Evolutionary conservation across 192 early-diverging fungal species (phyloP).

Genomic region (Paraglomus brasilianum): DNA sequence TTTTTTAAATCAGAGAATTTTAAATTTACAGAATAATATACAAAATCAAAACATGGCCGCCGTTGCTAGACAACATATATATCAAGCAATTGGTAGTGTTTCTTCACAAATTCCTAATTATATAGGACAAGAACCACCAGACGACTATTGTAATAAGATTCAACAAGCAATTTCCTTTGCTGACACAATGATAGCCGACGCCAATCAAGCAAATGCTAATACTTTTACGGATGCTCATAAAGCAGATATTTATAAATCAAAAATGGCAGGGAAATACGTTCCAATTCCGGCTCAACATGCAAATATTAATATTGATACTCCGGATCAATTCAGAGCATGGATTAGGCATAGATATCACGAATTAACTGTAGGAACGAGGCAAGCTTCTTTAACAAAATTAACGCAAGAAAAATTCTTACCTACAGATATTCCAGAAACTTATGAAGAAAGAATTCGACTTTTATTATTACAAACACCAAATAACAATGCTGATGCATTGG

Average conservation of each 20-base stretch:
- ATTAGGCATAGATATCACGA: neutral
- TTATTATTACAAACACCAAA: neutral
- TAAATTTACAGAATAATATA: slow-evolving; percentile 13
- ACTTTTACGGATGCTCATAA: slow-evolving; percentile 15
- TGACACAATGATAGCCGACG: slow-evolving; percentile 10
- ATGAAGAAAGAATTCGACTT: no score
- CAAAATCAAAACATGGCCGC: slow-evolving; percentile 17
- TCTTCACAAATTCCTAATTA: slow-evolving; percentile 12
- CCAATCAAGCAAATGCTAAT: slow-evolving; percentile 9
- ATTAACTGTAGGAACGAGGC: neutral
- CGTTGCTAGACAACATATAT: neutral
- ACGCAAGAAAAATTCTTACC: slow-evolving; percentile 10
- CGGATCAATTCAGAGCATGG: neutral
- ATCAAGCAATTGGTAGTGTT: neutral
- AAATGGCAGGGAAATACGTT: slow-evolving; percentile 24
- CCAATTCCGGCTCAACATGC: neutral
- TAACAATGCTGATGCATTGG: slow-evolving; percentile 9
- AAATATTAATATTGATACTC: slow-evolving; percentile 9
- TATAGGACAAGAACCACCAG: slow-evolving; percentile 20
- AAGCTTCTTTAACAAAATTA: neutral
- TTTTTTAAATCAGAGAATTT: neutral
- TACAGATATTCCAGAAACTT: slow-evolving; percentile 10
- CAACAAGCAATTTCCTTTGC: neutral
- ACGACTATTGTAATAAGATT: slow-evolving; percentile 21
- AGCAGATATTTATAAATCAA: slow-evolving; percentile 17